Evolutionary conservation across 75 land plant species (phyloP).

Genomic region (Pinus taeda): DNA sequence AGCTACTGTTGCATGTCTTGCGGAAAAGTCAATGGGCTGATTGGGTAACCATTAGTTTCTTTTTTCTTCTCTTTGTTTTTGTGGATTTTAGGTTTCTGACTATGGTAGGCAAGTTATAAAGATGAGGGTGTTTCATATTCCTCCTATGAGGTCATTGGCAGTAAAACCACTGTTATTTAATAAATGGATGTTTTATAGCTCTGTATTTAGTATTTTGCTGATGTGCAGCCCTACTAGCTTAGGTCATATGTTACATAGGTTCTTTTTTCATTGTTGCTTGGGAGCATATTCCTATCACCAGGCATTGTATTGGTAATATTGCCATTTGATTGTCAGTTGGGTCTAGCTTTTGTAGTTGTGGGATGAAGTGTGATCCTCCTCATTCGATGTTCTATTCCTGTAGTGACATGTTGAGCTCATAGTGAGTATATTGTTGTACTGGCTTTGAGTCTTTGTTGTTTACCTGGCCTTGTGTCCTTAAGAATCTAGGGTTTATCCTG

Average conservation of each 20-base stretch:
- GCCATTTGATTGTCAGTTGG: neutral
- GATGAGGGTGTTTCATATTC: neutral
- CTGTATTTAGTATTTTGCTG: neutral
- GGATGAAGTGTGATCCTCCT: no score
- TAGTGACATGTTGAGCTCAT: no score
- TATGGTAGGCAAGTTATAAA: neutral
- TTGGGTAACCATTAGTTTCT: constrained; percentile 41
- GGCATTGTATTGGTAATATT: neutral
- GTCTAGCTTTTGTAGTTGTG: no score
- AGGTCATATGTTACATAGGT: neutral
- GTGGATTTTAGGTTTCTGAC: neutral
- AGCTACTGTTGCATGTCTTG: constrained; percentile 64
- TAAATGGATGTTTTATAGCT: neutral
- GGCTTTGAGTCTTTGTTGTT: no score
- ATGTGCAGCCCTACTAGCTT: neutral
- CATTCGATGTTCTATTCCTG: no score
- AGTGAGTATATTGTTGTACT: no score
- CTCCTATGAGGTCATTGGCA: neutral
- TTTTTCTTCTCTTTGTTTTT: neutral
- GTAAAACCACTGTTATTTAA: neutral
- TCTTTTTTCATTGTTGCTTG: neutral
- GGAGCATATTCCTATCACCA: neutral
- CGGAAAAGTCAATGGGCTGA: constrained; percentile 71
- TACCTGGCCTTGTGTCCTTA: no score
- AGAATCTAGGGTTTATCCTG: no score